Conservation (phyloP, 2,329 filamentous ascomycete genomes). For the Huntiella abstrusa region DNA sequence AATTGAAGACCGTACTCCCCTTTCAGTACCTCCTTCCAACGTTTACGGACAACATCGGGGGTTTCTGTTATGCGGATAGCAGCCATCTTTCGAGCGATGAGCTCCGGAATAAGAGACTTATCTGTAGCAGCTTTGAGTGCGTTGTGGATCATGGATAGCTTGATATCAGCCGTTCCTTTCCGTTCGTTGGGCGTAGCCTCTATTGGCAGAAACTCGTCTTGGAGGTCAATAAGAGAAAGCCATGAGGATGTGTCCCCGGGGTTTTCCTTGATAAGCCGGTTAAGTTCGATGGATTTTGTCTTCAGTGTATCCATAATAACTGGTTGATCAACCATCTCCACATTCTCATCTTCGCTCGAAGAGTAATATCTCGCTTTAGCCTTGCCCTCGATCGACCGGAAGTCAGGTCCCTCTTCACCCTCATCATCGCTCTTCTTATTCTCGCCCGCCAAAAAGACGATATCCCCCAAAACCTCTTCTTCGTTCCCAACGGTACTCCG, state of each 20-base stretch:
- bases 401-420: constrained; percentile 28
- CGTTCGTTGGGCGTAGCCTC: constrained; percentile 15
- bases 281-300: constrained; percentile 36
- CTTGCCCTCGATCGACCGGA: constrained; percentile 47
- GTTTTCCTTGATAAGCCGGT: constrained; percentile 40
- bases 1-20: constrained; percentile 23
- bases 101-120: constrained; percentile 31
- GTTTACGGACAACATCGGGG: constrained; percentile 34
- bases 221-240: constrained; percentile 62
- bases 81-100: constrained; percentile 51
- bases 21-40: constrained; percentile 40
- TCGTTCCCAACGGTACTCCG: not conserved
- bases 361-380: constrained; percentile 30
- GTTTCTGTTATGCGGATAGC: constrained; percentile 64
- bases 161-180: constrained; percentile 49
- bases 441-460: constrained; percentile 14
- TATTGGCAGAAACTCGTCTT: constrained; percentile 33
- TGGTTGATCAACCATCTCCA: not conserved
- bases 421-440: constrained; percentile 18
- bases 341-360: constrained; percentile 23
- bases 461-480: constrained; percentile 21
- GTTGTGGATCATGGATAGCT: constrained; percentile 60
- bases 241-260: constrained; percentile 54
- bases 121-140: constrained; percentile 41
- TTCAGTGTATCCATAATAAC: not conserved